phyloP scores from a whole-genome alignment of 2,329 filamentous ascomycete genomes.

The Nigrospora oryzae region DNA sequence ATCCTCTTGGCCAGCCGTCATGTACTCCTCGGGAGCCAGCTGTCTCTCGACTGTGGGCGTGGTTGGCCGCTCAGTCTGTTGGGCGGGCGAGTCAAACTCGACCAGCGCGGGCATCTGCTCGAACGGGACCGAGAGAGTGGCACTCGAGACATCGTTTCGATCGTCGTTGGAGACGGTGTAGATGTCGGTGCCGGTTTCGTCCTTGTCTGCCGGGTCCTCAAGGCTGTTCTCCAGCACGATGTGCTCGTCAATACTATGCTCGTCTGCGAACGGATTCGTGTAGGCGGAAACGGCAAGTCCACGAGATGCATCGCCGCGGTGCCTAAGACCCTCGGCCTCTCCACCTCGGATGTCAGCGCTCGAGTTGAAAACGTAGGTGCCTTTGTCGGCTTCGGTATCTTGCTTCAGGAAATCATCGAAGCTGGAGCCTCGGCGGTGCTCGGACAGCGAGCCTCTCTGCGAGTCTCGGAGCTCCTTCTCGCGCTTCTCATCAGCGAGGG shows the following conservation, averaged over 20 bases:
- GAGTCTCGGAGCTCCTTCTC: conserved; percentile 22
- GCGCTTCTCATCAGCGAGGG: conserved; percentile 40
- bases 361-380: conserved; percentile 50
- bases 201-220: conserved; percentile 30
- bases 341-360: conserved; percentile 34
- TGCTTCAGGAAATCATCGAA: conserved; percentile 53
- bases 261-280: conserved; percentile 52
- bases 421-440: conserved; percentile 26
- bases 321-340: conserved; percentile 35
- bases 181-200: conserved; percentile 44
- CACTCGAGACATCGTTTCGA: conserved; percentile 6
- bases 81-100: conserved; percentile 17
- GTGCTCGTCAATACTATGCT: conserved; percentile 44
- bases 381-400: conserved; percentile 42
- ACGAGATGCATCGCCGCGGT: conserved; percentile 37
- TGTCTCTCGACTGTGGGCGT: conserved; percentile 27
- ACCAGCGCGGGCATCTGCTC: conserved; percentile 22
- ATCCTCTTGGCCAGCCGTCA: conserved; percentile 41
- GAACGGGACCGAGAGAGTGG: conserved; percentile 11
- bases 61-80: conserved; percentile 9
- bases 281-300: conserved; percentile 38
- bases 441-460: conserved; percentile 10
- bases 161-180: conserved; percentile 47
- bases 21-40: conserved; percentile 37
- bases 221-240: conserved; percentile 29